These are phyloP conservation scores for Thelonectria olida DNA, from an alignment of 2,329 filamentous ascomycete species.

Conservation along the genomic window DNA sequence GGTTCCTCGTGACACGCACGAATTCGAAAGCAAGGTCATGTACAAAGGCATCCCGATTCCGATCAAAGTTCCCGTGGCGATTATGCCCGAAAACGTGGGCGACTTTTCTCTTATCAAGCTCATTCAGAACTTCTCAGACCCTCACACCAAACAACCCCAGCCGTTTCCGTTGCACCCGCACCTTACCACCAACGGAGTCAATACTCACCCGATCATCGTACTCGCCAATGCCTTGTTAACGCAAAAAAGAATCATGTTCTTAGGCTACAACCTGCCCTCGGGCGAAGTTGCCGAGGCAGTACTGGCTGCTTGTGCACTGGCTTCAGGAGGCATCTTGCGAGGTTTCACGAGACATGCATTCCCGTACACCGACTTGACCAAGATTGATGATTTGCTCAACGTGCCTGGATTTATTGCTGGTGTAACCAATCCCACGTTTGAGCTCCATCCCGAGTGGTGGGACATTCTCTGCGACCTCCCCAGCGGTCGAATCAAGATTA, in stretches of 20 bases:
- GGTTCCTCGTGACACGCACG: slow-evolving; percentile 92
- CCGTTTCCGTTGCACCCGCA: slow-evolving; percentile 89
- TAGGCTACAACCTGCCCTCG: slow-evolving; percentile 94
- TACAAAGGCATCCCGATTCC: slow-evolving; percentile 98
- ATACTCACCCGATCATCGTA: slow-evolving; percentile 94
- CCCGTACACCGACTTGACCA: slow-evolving; percentile 96
- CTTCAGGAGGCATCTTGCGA: slow-evolving; percentile 88
- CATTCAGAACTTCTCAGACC: slow-evolving; percentile 89
- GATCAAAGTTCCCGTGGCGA: slow-evolving; percentile 92
- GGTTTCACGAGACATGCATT: slow-evolving; percentile 97
- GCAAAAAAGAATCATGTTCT: slow-evolving; percentile 94
- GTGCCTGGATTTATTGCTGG: slow-evolving; percentile 98
- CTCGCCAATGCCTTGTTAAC: slow-evolving; percentile 94
- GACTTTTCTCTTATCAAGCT: slow-evolving; percentile 98
- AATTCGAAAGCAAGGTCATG: slow-evolving; percentile 93
- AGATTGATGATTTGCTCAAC: slow-evolving; percentile 94
- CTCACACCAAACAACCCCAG: slow-evolving; percentile 84
- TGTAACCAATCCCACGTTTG: slow-evolving; percentile 96
- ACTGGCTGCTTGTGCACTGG: slow-evolving; percentile 92
- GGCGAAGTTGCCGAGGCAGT: slow-evolving; percentile 98
- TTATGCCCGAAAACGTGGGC: slow-evolving; percentile 94
- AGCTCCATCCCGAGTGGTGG: slow-evolving; percentile 97
- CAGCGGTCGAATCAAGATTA: slow-evolving; percentile 93
- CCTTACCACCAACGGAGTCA: slow-evolving; percentile 88
- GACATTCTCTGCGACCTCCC: slow-evolving; percentile 94